Conservation (phyloP, 306 rosid species). For the Fragaria ananassa region DNA sequence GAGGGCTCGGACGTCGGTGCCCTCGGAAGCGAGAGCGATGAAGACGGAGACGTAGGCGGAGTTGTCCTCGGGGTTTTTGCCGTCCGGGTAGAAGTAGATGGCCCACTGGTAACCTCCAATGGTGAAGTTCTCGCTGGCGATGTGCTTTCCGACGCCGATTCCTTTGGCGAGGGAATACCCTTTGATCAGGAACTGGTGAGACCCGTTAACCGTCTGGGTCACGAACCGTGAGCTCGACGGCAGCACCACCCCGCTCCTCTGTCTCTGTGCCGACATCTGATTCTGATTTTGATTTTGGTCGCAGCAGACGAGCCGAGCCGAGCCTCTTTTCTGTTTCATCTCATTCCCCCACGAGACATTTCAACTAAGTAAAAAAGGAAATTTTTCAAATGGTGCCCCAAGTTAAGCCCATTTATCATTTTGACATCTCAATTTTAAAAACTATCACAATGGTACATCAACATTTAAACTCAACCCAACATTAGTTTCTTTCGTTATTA, state of each 20-base stretch:
- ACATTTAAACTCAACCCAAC: too few species aligned
- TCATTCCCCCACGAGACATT: too few species aligned
- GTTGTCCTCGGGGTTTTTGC: constrained; percentile 88
- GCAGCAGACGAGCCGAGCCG: too few species aligned
- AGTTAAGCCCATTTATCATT: too few species aligned
- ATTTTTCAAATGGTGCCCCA: too few species aligned
- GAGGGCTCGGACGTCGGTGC: constrained; percentile 89
- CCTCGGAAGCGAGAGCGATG: constrained; percentile 91
- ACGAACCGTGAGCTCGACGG: constrained; percentile 84
- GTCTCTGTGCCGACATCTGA: neutral
- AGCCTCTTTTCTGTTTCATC: too few species aligned
- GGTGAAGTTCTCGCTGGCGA: constrained; percentile 83
- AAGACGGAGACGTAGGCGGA: constrained; percentile 92
- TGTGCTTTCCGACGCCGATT: constrained; percentile 90
- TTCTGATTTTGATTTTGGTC: too few species aligned
- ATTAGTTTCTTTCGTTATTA: too few species aligned
- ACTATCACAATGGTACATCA: too few species aligned
- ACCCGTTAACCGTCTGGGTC: constrained; percentile 90
- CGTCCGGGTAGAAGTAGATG: constrained; percentile 90
- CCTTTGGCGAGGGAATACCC: constrained; percentile 93
- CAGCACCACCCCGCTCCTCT: constrained; percentile 39
- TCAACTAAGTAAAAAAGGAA: too few species aligned
- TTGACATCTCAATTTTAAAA: too few species aligned
- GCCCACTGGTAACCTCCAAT: constrained; percentile 99
- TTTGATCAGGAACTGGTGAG: constrained; percentile 83